Conservation (phyloP, 1,139 yeast species). For the Taphrina confusa region DNA sequence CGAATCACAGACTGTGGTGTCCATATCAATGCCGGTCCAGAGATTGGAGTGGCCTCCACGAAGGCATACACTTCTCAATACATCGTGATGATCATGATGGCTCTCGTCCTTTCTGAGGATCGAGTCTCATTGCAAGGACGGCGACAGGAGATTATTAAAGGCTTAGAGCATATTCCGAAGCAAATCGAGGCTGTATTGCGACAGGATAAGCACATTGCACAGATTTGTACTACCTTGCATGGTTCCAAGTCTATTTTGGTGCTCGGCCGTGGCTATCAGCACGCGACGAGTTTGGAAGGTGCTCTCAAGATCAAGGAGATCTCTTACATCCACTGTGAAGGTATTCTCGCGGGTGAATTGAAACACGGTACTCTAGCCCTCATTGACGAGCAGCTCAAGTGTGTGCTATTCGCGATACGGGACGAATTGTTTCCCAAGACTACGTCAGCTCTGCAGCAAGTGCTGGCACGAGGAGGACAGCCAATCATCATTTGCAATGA, state of each 20-base stretch:
- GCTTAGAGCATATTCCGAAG: constrained; percentile 77
- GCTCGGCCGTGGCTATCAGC: constrained; percentile 96
- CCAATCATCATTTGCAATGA: constrained; percentile 93
- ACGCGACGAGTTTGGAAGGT: constrained; percentile 96
- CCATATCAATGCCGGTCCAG: constrained; percentile 99
- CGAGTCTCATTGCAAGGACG: constrained; percentile 73
- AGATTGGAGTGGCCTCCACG: constrained; percentile 99
- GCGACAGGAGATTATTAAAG: constrained; percentile 82
- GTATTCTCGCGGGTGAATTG: constrained; percentile 97
- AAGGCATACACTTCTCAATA: constrained; percentile 98
- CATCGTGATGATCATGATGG: constrained; percentile 96
- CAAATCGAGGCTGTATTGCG: constrained; percentile 78
- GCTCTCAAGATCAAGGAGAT: constrained; percentile 97
- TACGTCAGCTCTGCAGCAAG: constrained; percentile 94
- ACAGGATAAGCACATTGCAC: constrained; percentile 72
- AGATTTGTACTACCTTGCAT: constrained; percentile 71
- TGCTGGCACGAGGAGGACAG: constrained; percentile 94
- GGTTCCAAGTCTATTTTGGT: constrained; percentile 83
- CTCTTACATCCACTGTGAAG: constrained; percentile 98
- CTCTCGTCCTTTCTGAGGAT: constrained; percentile 89
- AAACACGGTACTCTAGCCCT: constrained; percentile 98
- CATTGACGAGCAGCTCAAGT: constrained; percentile 90
- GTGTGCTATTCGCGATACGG: constrained; percentile 94
- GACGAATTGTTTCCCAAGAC: constrained; percentile 96
- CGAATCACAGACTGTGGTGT: constrained; percentile 98